These are phyloP conservation scores for Gymnopilus dilepis DNA, from an alignment of 768 basidiomycete species.

Conservation along the genomic window DNA sequence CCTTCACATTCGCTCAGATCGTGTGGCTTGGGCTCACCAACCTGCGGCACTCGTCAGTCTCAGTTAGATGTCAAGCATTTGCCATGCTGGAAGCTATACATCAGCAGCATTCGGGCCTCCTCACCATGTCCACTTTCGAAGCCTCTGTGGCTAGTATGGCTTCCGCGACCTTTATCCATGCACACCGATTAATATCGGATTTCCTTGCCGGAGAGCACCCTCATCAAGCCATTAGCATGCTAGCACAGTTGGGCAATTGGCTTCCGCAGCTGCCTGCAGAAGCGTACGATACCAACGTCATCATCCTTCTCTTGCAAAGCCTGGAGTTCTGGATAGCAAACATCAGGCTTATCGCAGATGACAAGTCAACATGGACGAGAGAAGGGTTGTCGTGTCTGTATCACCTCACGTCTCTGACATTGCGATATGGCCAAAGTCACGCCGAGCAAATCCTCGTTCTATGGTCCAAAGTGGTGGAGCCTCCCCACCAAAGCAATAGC, in stretches of 20 bases:
- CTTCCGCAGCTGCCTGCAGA: constrained; percentile 67
- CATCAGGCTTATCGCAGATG: constrained; percentile 71
- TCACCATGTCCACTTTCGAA: constrained; percentile 75
- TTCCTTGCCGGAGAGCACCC: constrained; percentile 82
- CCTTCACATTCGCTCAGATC: constrained; percentile 75
- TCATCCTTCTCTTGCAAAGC: constrained; percentile 72
- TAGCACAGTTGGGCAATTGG: constrained; percentile 74
- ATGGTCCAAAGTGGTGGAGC: constrained; percentile 80
- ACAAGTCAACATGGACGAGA: constrained; percentile 56
- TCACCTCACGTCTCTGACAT: constrained; percentile 83
- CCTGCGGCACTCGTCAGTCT: constrained; percentile 70
- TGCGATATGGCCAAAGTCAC: constrained; percentile 73
- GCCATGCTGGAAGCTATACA: constrained; percentile 77
- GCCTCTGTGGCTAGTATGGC: constrained; percentile 73
- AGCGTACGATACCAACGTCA: constrained; percentile 48
- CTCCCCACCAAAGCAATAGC: constrained; percentile 73
- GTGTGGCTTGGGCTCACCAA: constrained; percentile 84
- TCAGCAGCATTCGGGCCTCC: constrained; percentile 66
- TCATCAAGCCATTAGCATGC: constrained; percentile 62
- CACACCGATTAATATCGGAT: constrained; percentile 78
- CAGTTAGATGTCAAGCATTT: constrained; percentile 78
- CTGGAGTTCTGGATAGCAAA: constrained; percentile 85
- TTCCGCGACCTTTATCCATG: constrained; percentile 78
- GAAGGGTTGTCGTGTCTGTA: constrained; percentile 73
- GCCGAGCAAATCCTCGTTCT: constrained; percentile 81